Base-by-base conservation (phyloP, 495 filamentous ascomycete genomes). In the Daldinia childiae region DNA sequence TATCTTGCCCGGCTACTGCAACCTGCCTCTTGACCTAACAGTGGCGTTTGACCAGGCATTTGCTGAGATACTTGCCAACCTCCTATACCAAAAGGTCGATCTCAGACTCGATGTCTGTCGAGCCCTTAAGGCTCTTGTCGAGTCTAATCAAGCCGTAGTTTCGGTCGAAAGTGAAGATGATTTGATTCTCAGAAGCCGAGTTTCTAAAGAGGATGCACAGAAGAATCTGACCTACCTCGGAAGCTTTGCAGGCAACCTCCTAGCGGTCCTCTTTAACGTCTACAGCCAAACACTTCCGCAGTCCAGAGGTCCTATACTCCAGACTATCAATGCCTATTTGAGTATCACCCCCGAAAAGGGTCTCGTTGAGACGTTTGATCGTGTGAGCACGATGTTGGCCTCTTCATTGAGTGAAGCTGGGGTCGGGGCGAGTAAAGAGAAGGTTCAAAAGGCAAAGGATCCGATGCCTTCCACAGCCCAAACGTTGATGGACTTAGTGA, bases 181-280 rank as follows among this genome's bases (percentile, higher is more conserved):
- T 70, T 74, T 93, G 15, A 82, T 94, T 55, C 78, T 92, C 15
- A 90, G 90, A 73, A 85, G 87, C 62, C 86, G 93, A 56, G 88
- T 97, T 39, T 89, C 91, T 19, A 94, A 92, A 82, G 86, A 79
- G 34, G 83, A 87, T 36, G 95, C 95, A 0, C 79, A 87, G 76
- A 87, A 89, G 78, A 97, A 97, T 75, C 79, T 98, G 41, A 83
- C 87, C 24, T 90, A 97, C 78, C 84, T 99, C 9, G 88, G 91
- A 4, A 76, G 78, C 4, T 94, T 96, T 78, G 87, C 95, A 7
- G 89, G 91, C 56, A 98, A 99, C 68, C 77, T 98, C 71, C 86
- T 99, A 29, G 93, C 95, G 2, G 95, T 98, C 2, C 84, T 99
- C 43, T 98, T 98, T 85, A 99, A 99, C 76, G 95, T 98, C 27